Percentiles rank a stretch among this genome's conserved stretches.
phyloP scores from a whole-genome alignment of 2,329 filamentous ascomycete species.

The Tolypocladium pustulatum region DNA sequence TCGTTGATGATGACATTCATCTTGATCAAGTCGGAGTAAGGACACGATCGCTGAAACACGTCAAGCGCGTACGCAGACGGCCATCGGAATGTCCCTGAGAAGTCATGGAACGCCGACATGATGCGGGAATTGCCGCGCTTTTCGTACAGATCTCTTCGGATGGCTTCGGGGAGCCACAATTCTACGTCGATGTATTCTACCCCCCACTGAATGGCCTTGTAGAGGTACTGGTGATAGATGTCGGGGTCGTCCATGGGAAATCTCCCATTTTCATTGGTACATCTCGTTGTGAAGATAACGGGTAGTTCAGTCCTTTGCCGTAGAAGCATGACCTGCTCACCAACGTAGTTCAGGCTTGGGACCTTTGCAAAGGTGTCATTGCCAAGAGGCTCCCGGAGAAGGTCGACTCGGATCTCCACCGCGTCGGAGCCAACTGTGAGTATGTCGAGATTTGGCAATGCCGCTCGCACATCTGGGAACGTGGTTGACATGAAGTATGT shows the following conservation, averaged over 20 bases:
- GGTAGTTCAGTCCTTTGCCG: slow-evolving; percentile 77
- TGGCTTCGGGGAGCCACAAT: slow-evolving; percentile 71
- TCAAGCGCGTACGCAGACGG: slow-evolving; percentile 60
- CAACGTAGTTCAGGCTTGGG: slow-evolving; percentile 74
- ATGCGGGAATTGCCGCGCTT: slow-evolving; percentile 70
- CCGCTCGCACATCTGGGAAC: slow-evolving; percentile 75
- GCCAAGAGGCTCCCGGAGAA: slow-evolving; percentile 60
- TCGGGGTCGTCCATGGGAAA: slow-evolving; percentile 75
- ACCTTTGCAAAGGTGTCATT: slow-evolving; percentile 53
- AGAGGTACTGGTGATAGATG: slow-evolving; percentile 70
- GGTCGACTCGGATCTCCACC: slow-evolving; percentile 74
- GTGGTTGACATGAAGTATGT: slow-evolving; percentile 84
- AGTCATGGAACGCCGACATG: slow-evolving; percentile 88
- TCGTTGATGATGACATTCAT: slow-evolving; percentile 80
- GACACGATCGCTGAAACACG: slow-evolving; percentile 60
- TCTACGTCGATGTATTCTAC: slow-evolving; percentile 87
- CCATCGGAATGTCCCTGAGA: slow-evolving; percentile 77
- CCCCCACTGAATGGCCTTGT: slow-evolving; percentile 77
- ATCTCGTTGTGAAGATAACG: slow-evolving; percentile 83
- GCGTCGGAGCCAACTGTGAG: slow-evolving; percentile 79
- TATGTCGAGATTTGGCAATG: slow-evolving; percentile 76
- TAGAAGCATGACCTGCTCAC: slow-evolving; percentile 75
- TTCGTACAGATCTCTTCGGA: slow-evolving; percentile 56
- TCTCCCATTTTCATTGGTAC: slow-evolving; percentile 69
- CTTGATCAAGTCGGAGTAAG: slow-evolving; percentile 78